Percentiles rank a stretch among this genome's conserved stretches.
phyloP scores from a whole-genome alignment of 2,329 filamentous ascomycete species.

The Sporothrix pallida region DNA sequence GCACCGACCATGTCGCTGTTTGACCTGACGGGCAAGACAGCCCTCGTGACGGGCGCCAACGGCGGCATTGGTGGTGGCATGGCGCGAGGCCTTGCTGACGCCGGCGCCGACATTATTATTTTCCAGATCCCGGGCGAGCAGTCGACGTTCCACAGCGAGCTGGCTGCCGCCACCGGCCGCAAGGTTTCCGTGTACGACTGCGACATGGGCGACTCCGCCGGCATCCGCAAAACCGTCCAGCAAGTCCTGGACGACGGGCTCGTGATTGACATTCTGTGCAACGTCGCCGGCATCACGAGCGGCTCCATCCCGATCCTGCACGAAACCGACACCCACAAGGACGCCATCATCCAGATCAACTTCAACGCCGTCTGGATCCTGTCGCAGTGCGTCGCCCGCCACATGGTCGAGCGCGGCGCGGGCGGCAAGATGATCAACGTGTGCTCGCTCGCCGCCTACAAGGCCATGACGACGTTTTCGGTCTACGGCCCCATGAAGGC shows the following conservation, averaged over 20 bases:
- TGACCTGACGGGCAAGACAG: background rate
- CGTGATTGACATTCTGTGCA: constrained; percentile 36
- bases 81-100: background rate
- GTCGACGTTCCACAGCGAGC: background rate
- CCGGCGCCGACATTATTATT: constrained; percentile 2
- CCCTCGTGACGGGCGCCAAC: constrained; percentile 4
- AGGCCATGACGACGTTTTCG: constrained; percentile 36
- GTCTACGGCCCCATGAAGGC: constrained; percentile 38
- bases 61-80: constrained; percentile 6
- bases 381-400: constrained; percentile 34
- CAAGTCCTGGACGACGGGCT: constrained; percentile 12
- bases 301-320: constrained; percentile 35
- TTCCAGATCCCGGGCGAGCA: constrained; percentile 13
- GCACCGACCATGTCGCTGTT: constrained; percentile 10
- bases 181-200: background rate
- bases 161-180: background rate
- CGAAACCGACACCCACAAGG: constrained; percentile 36
- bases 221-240: background rate
- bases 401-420: constrained; percentile 35
- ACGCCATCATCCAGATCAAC: constrained; percentile 34
- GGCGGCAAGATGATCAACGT: constrained; percentile 39
- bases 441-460: constrained; percentile 35
- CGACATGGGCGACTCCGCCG: background rate
- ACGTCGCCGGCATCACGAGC: constrained; percentile 37
- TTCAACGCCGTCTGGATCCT: constrained; percentile 36